Percentiles rank a stretch among this genome's conserved stretches.
Evolutionary conservation across 345 rosid genomes (phyloP).

Genomic region (Salix suchowensis): DNA sequence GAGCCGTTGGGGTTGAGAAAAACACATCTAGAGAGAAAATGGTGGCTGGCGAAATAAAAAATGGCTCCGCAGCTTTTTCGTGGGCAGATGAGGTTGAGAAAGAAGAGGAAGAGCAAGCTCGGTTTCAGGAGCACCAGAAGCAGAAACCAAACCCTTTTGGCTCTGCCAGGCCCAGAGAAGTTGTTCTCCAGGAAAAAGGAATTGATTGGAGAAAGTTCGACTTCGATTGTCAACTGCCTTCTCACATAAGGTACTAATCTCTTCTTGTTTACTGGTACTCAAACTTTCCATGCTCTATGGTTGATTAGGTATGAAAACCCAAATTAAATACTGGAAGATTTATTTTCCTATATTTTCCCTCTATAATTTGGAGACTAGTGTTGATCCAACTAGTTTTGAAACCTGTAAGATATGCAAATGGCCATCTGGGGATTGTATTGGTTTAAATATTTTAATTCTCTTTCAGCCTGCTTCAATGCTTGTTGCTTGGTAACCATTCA

Average conservation of each 20-base stretch:
- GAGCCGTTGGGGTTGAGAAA: conserved; percentile 15
- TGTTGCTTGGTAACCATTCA: neutral
- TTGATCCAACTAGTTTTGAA: neutral
- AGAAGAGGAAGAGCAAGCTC: conserved; percentile 19
- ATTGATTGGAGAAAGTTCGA: conserved; percentile 22
- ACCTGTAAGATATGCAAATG: neutral
- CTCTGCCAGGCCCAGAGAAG: conserved; percentile 29
- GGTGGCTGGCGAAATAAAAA: conserved; percentile 6
- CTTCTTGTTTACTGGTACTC: neutral
- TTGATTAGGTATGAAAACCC: too few species aligned
- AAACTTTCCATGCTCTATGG: neutral
- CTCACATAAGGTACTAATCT: conserved; percentile 1
- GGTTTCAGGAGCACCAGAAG: neutral
- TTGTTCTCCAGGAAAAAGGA: conserved; percentile 25
- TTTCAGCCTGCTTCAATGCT: neutral
- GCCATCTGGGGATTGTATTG: neutral
- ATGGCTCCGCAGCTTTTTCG: conserved; percentile 1
- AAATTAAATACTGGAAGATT: neutral
- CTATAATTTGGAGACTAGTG: neutral
- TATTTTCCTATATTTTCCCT: too few species aligned
- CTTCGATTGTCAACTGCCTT: conserved; percentile 4
- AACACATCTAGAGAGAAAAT: neutral
- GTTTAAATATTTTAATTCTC: neutral
- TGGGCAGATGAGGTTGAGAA: conserved; percentile 31
- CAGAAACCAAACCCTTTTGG: conserved; percentile 31